A percentile compares a stretch with the other conserved stretches of the same genome.
Evolutionary conservation across 169 alveolate species (phyloP).

Genomic region (Cryptosporidium bovis): DNA sequence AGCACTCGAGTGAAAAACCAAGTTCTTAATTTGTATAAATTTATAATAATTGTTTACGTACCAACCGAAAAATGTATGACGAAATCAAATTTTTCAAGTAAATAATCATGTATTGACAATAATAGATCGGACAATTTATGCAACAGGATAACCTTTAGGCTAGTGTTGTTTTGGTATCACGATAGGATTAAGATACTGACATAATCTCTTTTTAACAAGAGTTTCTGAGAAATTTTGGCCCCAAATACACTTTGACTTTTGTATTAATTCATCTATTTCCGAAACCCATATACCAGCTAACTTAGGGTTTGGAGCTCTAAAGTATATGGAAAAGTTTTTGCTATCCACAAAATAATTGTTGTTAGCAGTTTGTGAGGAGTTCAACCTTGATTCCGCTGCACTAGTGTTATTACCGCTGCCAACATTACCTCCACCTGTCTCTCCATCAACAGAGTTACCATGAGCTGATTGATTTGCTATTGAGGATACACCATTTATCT

Average conservation of each 20-base stretch:
- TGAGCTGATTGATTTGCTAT: neutral
- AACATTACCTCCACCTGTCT: neutral
- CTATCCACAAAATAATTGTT: slow-evolving; percentile 19
- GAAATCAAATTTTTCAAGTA: too few species aligned
- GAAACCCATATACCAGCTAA: slow-evolving; percentile 56
- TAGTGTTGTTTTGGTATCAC: too few species aligned
- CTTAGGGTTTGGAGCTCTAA: slow-evolving; percentile 56
- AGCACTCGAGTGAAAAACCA: too few species aligned
- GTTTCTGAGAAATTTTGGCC: slow-evolving; percentile 27
- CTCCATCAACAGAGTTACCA: neutral
- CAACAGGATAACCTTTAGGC: too few species aligned
- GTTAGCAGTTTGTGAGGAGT: neutral
- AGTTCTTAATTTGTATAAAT: too few species aligned
- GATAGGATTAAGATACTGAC: slow-evolving; percentile 19
- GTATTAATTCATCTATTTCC: slow-evolving; percentile 38
- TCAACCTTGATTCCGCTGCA: neutral
- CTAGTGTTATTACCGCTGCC: neutral
- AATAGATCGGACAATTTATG: too few species aligned
- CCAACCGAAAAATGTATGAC: too few species aligned
- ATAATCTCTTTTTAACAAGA: slow-evolving; percentile 36
- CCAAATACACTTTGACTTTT: slow-evolving; percentile 51
- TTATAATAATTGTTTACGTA: too few species aligned
- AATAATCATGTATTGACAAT: too few species aligned
- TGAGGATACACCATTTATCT: neutral
- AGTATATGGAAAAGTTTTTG: slow-evolving; percentile 44